Conservation (phyloP, 345 rosid genomes). For the Salix caprea region DNA sequence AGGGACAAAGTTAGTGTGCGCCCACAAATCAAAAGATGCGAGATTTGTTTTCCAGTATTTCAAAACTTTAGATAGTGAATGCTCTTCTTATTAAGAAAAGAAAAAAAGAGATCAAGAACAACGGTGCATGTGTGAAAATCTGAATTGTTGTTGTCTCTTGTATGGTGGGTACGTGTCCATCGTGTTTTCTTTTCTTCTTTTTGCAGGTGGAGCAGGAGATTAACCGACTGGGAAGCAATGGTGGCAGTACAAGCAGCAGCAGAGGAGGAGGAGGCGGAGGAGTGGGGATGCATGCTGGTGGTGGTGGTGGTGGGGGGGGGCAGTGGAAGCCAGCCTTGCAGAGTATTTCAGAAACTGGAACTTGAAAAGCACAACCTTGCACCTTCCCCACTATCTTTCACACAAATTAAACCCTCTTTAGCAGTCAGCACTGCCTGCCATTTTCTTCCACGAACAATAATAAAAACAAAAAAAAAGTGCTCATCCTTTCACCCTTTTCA, state of each 20-base stretch:
- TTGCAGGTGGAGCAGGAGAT: constrained; percentile 33
- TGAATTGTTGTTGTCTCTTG: constrained; percentile 6
- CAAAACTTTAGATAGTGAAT: too few species aligned
- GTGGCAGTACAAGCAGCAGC: constrained; percentile 18
- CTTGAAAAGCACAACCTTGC: constrained; percentile 18
- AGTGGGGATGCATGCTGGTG: constrained; percentile 25
- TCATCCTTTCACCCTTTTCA: neutral
- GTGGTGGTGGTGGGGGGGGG: constrained; percentile 27
- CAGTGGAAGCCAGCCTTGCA: constrained; percentile 88
- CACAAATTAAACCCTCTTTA: neutral
- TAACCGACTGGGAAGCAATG: constrained; percentile 22
- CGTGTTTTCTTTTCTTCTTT: neutral
- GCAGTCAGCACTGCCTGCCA: neutral
- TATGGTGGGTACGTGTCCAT: neutral
- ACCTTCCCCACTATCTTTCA: neutral
- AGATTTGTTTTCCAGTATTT: too few species aligned
- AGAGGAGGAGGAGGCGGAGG: constrained; percentile 22
- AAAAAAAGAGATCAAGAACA: neutral
- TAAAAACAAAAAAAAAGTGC: neutral
- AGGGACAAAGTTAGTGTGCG: neutral
- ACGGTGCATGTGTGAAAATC: neutral
- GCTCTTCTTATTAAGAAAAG: too few species aligned
- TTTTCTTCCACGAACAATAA: neutral
- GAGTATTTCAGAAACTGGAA: constrained; percentile 72
- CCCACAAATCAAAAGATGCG: too few species aligned